Conservation (phyloP, 164 flowering plant species). For the Tetrastigma voinierianum region DNA sequence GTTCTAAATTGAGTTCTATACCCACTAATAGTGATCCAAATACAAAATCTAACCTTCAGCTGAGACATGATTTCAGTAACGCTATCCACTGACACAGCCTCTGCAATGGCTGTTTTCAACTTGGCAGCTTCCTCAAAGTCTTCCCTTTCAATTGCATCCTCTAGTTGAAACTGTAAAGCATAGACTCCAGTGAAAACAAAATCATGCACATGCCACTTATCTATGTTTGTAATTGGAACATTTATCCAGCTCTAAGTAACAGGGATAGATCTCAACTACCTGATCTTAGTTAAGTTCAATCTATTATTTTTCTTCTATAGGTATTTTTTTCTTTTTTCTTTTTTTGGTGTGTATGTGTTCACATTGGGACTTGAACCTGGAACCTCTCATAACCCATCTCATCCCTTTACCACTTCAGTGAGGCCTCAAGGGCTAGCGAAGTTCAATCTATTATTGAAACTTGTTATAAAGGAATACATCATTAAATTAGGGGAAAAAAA, state of each 20-base stretch:
- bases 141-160: constrained; percentile 91
- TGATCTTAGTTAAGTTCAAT: not conserved
- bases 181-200: constrained; percentile 1
- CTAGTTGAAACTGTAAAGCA: constrained; percentile 80
- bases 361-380: too few species aligned
- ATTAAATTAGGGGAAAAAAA: too few species aligned
- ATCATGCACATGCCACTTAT: not conserved
- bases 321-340: too few species aligned
- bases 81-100: constrained; percentile 68
- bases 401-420: too few species aligned
- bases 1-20: not conserved
- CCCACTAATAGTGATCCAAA: not conserved
- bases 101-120: constrained; percentile 70
- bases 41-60: constrained; percentile 54
- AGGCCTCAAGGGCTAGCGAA: too few species aligned
- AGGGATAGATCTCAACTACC: not conserved
- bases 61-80: constrained; percentile 81
- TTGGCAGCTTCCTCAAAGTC: constrained; percentile 85
- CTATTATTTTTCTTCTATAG: too few species aligned
- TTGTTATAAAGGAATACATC: too few species aligned
- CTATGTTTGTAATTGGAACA: not conserved
- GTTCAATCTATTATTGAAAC: not conserved
- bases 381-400: too few species aligned
- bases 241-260: not conserved
- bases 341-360: too few species aligned